Percentiles rank a stretch among this genome's conserved stretches.
These are phyloP conservation scores for Termitomyces sp. DNA, from an alignment of 768 basidiomycete genomes.

Conservation along the genomic window DNA sequence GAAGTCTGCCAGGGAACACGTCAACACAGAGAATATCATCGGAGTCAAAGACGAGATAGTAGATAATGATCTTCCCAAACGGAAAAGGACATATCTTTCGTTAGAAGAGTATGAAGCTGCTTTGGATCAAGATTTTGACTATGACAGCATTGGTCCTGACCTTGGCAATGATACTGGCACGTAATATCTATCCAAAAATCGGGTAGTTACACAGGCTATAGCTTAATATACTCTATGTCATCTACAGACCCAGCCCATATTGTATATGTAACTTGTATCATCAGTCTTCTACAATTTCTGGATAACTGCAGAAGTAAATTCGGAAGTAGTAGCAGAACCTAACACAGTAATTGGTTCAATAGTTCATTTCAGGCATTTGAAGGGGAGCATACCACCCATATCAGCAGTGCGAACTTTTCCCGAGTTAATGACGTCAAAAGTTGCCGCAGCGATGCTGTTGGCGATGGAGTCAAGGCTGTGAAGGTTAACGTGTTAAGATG, in stretches of 20 bases:
- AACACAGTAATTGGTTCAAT: slow-evolving; percentile 8
- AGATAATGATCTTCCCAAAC: slow-evolving; percentile 11
- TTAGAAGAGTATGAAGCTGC: slow-evolving; percentile 49
- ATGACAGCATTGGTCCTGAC: slow-evolving; percentile 34
- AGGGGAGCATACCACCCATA: slow-evolving; percentile 72
- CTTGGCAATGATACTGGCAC: background rate
- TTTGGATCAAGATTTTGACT: slow-evolving; percentile 40
- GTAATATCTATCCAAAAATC: slow-evolving; percentile 4
- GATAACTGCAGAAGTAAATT: slow-evolving; percentile 92
- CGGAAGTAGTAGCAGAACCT: slow-evolving; percentile 89
- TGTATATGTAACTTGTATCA: background rate
- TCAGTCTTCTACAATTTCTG: slow-evolving; percentile 49
- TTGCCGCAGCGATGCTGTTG: slow-evolving; percentile 87
- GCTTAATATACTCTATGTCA: slow-evolving; percentile 10
- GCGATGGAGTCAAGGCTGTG: slow-evolving; percentile 85
- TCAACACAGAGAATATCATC: slow-evolving; percentile 10
- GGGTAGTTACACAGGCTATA: slow-evolving; percentile 12
- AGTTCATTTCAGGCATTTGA: background rate
- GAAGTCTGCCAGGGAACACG: slow-evolving; percentile 7
- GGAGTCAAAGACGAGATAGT: slow-evolving; percentile 6
- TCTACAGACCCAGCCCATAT: slow-evolving; percentile 11
- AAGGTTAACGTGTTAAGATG: slow-evolving; percentile 13
- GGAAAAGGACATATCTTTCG: slow-evolving; percentile 38
- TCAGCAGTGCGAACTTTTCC: slow-evolving; percentile 90
- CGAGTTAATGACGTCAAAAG: slow-evolving; percentile 87